Evolutionary conservation across 768 basidiomycete species (phyloP), one percentile per base, ranked within the genome.

Genomic region (Auriscalpium orientale): DNA sequence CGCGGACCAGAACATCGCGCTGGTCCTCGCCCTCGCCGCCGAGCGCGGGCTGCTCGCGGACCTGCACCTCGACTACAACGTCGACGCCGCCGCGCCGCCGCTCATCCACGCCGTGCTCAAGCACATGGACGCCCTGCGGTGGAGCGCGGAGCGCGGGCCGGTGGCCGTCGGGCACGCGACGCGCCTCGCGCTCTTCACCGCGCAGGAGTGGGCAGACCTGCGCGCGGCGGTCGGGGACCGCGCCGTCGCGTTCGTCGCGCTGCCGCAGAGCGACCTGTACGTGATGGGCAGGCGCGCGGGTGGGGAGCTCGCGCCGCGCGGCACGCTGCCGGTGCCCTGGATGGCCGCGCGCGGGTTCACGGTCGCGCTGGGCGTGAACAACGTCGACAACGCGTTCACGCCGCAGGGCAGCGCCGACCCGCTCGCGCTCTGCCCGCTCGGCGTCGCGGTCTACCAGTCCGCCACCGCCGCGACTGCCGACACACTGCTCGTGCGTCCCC

Each of bases 11-110:
- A 86, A 85, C 64, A 79, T 85, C 35, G 67, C 66, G 21, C 73
- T 78, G 58, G 67, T 84, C 47, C 71, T 85, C 64, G 70, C 77
- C 37, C 70, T 80, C 51, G 79, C 81, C 10, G 61, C 67, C 49
- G 64, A 64, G 44, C 66, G 66, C 45, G 62, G 62, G 18, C 67
- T 77, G 20, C 77, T 80, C 58, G 74, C 77, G 45, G 84, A 85
- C 65, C 85, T 85, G 64, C 84, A 87, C 67, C 75, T 86, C 34
- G 83, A 85, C 69, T 85, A 83, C 68, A 84, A 80, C 70, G 71
- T 86, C 49, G 77, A 84, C 65, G 67, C 72, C 15, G 64, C 64
- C 34, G 64, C 72, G 48, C 74, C 80, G 58, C 80, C 80, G 35
- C 76, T 85, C 58, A 76, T 83, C 21, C 79, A 79, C 70, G 74